These are phyloP conservation scores for Novymonas esmeraldas DNA, from an alignment of 208 protist species.

Conservation along the genomic window DNA sequence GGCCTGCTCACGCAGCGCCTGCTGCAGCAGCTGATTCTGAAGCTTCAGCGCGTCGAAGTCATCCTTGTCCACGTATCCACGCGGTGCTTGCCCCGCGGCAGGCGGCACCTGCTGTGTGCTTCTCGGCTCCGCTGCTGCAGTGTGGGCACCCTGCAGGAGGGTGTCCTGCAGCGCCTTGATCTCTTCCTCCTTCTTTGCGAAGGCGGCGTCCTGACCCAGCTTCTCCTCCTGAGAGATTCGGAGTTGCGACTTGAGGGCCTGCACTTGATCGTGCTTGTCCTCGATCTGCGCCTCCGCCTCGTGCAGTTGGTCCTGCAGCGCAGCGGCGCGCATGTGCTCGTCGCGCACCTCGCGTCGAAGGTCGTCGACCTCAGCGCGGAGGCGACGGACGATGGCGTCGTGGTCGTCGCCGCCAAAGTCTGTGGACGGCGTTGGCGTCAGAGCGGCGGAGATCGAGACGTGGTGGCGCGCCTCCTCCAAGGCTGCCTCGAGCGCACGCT, in stretches of 20 bases:
- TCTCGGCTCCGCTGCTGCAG: neutral
- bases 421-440: neutral
- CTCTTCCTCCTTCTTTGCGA: slow-evolving; percentile 40
- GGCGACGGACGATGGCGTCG: slow-evolving; percentile 7
- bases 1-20: slow-evolving; percentile 48
- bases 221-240: slow-evolving; percentile 41
- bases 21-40: slow-evolving; percentile 61
- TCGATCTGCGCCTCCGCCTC: slow-evolving; percentile 34
- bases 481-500: slow-evolving; percentile 10
- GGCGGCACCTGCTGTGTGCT: neutral
- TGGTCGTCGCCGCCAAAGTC: slow-evolving; percentile 1
- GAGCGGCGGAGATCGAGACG: neutral
- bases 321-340: slow-evolving; percentile 23
- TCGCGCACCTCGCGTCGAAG: slow-evolving; percentile 24
- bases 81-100: slow-evolving; percentile 1
- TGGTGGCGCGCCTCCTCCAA: slow-evolving; percentile 9
- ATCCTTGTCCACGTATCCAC: slow-evolving; percentile 53
- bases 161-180: slow-evolving; percentile 43
- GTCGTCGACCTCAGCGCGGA: slow-evolving; percentile 17
- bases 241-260: slow-evolving; percentile 38
- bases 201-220: slow-evolving; percentile 25
- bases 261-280: slow-evolving; percentile 33
- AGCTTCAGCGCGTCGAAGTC: slow-evolving; percentile 59
- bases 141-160: slow-evolving; percentile 11
- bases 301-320: slow-evolving; percentile 27